Evolutionary conservation across 441 rosid genomes (phyloP), one percentile per base, ranked within the genome.

Genomic region (Viola pubescens): DNA sequence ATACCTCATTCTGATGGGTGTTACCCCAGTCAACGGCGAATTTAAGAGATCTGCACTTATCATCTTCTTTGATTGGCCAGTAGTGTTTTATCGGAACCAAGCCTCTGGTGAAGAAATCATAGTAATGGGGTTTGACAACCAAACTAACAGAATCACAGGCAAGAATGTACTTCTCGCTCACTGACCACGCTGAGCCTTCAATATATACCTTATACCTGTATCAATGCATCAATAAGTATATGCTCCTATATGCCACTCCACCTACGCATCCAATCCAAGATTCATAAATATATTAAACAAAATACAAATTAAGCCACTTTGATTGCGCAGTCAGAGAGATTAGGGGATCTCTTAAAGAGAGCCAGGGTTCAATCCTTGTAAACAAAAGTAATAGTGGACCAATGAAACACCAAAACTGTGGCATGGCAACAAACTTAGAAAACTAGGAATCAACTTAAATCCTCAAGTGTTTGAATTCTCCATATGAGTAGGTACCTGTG

Each of bases 101-200:
- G n/a, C 96, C 79, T 67, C 98, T 77, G 0, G 90, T 72, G 78
- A 82, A 89, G 78, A 89, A 92, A 64, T 92, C 97, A 7, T 78
- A 82, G 71, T 76, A 92, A 14, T 69, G 83, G 0, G 96, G 96
- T 51, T 60, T 81, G 34, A 86, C 88, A 0, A 84, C 50, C 8
- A 92, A 70, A 0, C 94, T 78, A 11, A 80, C 74, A 1, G 96
- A 87, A 66, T 92, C 88, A 64, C 98, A 92, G 3, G 98, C 91
- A 52, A 92, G 75, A 54, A 89, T 92, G 77, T 89, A 92, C 67
- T 92, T 89, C 69, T 87, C 87, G 34, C 98, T 92, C 4, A 92
- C 98, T 0, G 98, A 92, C 98, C 98, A 92, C 1, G 88, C 89
- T 1, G 82, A 77, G 13, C 98, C 97, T 70, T 92, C 98, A 9